Conservation (phyloP, 306 rosid species). For the Citrullus amarus region DNA sequence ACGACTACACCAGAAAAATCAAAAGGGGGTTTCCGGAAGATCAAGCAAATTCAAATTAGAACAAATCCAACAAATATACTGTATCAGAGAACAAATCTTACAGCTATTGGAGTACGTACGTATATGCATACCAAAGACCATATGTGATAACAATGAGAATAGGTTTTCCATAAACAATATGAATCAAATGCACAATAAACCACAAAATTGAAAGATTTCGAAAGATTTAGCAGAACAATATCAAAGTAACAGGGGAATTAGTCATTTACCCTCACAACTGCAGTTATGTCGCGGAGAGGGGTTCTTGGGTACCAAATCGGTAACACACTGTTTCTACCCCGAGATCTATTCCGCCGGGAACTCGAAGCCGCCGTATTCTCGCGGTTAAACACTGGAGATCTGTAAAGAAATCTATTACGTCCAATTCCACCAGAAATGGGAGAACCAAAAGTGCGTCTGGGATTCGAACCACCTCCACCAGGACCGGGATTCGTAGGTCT, state of each 20-base stretch:
- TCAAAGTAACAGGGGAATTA: not conserved
- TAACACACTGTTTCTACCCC: conserved; percentile 23
- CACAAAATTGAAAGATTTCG: not conserved
- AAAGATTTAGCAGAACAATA: not conserved
- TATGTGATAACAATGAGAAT: not conserved
- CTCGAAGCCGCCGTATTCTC: conserved; percentile 21
- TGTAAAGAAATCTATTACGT: conserved; percentile 14
- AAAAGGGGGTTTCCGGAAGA: not conserved
- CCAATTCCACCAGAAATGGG: conserved; percentile 20
- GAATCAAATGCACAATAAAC: not conserved
- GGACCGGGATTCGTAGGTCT: conserved; percentile 16
- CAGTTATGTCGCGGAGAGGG: conserved; percentile 62
- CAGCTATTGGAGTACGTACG: not conserved
- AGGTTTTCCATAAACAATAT: not conserved
- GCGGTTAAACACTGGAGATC: conserved; percentile 1
- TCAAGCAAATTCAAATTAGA: not conserved
- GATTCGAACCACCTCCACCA: conserved; percentile 2
- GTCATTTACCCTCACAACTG: conserved; percentile 32
- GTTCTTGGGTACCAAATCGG: conserved; percentile 85
- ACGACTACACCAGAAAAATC: not conserved
- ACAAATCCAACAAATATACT: not conserved
- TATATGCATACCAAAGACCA: not conserved
- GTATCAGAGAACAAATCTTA: not conserved
- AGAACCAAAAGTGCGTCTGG: conserved; percentile 15
- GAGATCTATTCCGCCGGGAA: conserved; percentile 22